phyloP scores from a whole-genome alignment of 169 alveolate species.

The Babesia ovis region DNA sequence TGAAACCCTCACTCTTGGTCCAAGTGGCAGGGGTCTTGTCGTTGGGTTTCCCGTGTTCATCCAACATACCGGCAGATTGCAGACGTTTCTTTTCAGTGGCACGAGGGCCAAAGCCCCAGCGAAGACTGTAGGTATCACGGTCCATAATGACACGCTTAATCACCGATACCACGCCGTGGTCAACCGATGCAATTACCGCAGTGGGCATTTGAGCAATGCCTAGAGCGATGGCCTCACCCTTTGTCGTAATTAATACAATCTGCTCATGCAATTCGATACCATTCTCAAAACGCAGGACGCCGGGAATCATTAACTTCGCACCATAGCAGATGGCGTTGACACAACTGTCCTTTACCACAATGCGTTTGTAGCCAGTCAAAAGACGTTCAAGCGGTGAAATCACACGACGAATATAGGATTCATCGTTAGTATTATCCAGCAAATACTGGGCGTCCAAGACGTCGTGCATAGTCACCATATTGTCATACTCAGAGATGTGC shows the following conservation, averaged over 20 bases:
- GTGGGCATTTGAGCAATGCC: constrained; percentile 99
- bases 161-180: constrained; percentile 98
- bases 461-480: constrained; percentile 99
- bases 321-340: constrained; percentile 99
- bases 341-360: constrained; percentile 98
- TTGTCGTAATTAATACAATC: constrained; percentile 97
- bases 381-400: constrained; percentile 96
- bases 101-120: constrained; percentile 99
- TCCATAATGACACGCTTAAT: constrained; percentile 99
- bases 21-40: constrained; percentile 94
- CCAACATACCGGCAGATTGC: constrained; percentile 93
- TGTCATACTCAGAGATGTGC: constrained; percentile 93
- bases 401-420: constrained; percentile 94
- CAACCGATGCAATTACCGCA: constrained; percentile 98
- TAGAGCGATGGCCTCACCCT: constrained; percentile 99
- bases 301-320: constrained; percentile 99
- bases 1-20: constrained; percentile 86
- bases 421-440: constrained; percentile 93
- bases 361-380: constrained; percentile 92
- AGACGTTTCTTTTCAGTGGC: constrained; percentile 97
- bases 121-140: constrained; percentile 98
- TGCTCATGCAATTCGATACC: constrained; percentile 95
- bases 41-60: constrained; percentile 92
- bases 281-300: constrained; percentile 97
- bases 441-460: constrained; percentile 96